Base-by-base conservation (phyloP, 2,329 filamentous ascomycete species). In the Hymenoscyphus fraxineus region DNA sequence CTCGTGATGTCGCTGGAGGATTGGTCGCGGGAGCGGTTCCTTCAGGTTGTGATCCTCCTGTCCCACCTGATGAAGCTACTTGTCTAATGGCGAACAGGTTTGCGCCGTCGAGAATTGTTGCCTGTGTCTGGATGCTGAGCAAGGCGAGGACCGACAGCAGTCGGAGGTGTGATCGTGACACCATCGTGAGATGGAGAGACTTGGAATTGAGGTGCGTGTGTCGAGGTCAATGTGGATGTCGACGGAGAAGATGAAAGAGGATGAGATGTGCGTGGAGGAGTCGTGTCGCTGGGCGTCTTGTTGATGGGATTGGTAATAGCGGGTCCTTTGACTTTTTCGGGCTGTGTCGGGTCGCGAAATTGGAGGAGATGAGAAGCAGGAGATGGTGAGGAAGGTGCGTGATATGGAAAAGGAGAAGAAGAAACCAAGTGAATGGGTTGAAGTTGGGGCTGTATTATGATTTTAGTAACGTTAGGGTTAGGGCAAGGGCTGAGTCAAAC, bases 61-160 rank as follows among this genome's bases (percentile, higher is more conserved):
- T 31, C n/a, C 27, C 27, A 27, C 27, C 38, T 16, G 38, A 35
- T 6, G 27, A 10, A 1, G 54, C 32, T n/a, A 15, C 35, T n/a
- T 61, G 22, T 35, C 66, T 56, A 44, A 66, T 62, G 32, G 51
- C 66, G 56, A 68, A 63, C 44, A 70, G 35, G 19, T 65, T 64
- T 15, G 31, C 39, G 16, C 56, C 61, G 44, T 71, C 66, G 27
- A 71, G 58, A 65, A 65, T 69, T 13, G 32, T 62, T 6, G 72
- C 72, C 56, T 73, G 70, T 19, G 69, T 56, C 61, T 73, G 38
- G 61, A 70, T 64, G 60, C 72, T 40, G 55, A 70, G 60, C 19
- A 51, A 22, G n/a, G 67, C 66, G 38, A 72, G 64, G 31, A 72
- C 39, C n/a, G 69, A 59, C 19, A 71, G 58, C 44, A 69, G 60